phyloP scores from a whole-genome alignment of 305 asterid species.

The Solanum chacoense region DNA sequence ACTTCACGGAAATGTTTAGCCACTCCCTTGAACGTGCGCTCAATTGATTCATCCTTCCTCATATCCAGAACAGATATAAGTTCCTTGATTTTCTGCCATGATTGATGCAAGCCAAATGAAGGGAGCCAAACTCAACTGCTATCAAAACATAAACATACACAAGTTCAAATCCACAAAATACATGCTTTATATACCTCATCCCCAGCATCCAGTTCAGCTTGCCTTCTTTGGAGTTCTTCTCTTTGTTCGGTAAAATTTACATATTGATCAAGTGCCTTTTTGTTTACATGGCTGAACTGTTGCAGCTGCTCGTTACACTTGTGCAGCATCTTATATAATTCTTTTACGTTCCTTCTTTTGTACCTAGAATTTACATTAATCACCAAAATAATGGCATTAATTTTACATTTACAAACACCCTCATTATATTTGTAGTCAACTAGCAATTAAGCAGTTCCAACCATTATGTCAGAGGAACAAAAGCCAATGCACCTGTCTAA shows the following conservation, averaged over 20 bases:
- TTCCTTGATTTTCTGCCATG: conserved; percentile 87
- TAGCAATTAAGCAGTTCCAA: neutral
- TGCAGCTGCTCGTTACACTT: conserved; percentile 87
- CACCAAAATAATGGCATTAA: neutral
- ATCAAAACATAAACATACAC: conserved; percentile 6
- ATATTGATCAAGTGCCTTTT: conserved; percentile 97
- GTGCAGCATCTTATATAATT: conserved; percentile 74
- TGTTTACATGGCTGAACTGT: conserved; percentile 96
- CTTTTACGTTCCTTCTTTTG: conserved; percentile 67
- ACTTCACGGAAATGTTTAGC: conserved; percentile 98
- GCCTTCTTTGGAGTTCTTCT: conserved; percentile 90
- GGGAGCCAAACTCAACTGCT: conserved; percentile 1
- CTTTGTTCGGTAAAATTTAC: conserved; percentile 94
- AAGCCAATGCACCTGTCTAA: neutral
- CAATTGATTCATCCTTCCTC: conserved; percentile 99
- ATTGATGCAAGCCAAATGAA: conserved; percentile 10
- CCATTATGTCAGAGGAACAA: neutral
- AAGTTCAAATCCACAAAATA: conserved; percentile 1
- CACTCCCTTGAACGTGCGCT: conserved; percentile 98
- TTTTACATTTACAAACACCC: neutral
- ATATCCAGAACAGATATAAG: conserved; percentile 87
- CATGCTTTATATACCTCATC: conserved; percentile 53
- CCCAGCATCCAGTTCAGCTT: conserved; percentile 94
- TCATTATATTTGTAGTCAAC: neutral
- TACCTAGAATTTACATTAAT: conserved; percentile 37